phyloP scores from a whole-genome alignment of 108 stramenopile species.

The Chaetoceros tenuissimus region DNA sequence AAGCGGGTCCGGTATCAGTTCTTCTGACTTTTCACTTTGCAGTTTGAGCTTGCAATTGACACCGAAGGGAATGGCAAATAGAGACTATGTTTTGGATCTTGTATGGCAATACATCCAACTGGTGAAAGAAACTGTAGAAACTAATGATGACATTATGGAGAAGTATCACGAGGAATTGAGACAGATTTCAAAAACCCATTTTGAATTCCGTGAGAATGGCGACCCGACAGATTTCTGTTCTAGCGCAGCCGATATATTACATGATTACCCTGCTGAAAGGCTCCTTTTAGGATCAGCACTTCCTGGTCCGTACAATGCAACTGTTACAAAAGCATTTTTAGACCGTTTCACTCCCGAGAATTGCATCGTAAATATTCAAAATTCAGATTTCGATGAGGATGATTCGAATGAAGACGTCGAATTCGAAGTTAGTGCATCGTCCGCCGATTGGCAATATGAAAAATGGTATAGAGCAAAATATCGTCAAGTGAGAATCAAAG shows the following conservation, averaged over 20 bases:
- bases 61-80: conserved; percentile 57
- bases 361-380: conserved; percentile 47
- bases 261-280: conserved; percentile 50
- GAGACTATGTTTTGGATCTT: conserved; percentile 61
- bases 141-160: conserved; percentile 33
- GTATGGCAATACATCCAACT: conserved; percentile 75
- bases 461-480: conserved; percentile 88
- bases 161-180: conserved; percentile 71
- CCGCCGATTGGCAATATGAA: conserved; percentile 49
- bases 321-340: conserved; percentile 55
- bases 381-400: conserved; percentile 42
- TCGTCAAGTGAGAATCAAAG: conserved; percentile 30
- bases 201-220: conserved; percentile 75
- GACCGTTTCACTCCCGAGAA: conserved; percentile 67
- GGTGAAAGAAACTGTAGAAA: conserved; percentile 44
- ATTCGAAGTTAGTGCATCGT: conserved; percentile 11
- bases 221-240: conserved; percentile 79
- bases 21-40: conserved; percentile 68
- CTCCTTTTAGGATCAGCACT: conserved; percentile 40
- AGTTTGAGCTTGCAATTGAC: conserved; percentile 68
- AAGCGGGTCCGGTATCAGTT: conserved; percentile 65
- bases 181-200: conserved; percentile 47
- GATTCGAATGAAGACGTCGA: conserved; percentile 25
- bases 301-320: conserved; percentile 43
- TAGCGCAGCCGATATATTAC: conserved; percentile 55